These are phyloP conservation scores for Magnaporthiopsis incrustans DNA, from an alignment of 2,329 filamentous ascomycete genomes.

Conservation along the genomic window DNA sequence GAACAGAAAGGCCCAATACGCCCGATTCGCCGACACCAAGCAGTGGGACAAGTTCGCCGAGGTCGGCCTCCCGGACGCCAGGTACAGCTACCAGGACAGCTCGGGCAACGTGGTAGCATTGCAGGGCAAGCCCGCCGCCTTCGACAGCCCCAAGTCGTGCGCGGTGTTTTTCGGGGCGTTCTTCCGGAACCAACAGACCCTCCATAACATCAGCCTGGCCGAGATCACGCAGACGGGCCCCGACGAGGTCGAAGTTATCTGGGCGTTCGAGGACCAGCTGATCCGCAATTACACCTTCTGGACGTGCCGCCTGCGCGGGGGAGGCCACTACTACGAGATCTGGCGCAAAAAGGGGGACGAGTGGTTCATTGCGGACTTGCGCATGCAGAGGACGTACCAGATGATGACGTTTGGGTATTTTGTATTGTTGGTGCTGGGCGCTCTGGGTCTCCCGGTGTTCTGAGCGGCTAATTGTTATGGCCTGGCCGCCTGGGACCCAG, in stretches of 20 bases:
- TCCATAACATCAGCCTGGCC: background rate
- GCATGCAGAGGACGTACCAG: background rate
- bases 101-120: background rate
- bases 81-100: conserved; percentile 13
- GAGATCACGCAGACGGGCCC: background rate
- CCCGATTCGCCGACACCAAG: conserved; percentile 19
- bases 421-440: background rate
- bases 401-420: background rate
- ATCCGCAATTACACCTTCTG: background rate
- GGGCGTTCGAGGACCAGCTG: background rate
- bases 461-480: background rate
- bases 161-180: background rate
- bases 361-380: background rate
- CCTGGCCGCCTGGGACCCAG: too few species aligned
- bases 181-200: background rate
- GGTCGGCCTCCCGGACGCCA: conserved; percentile 16
- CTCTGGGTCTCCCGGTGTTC: background rate
- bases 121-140: background rate
- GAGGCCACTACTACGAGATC: background rate
- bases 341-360: background rate
- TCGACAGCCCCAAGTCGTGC: background rate
- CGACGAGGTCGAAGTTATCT: background rate
- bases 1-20: conserved; percentile 20
- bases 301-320: background rate
- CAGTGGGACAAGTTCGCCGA: conserved; percentile 18